Evolutionary conservation across 140 eudicot genomes (phyloP).

Genomic region (Oenanthe javanica): DNA sequence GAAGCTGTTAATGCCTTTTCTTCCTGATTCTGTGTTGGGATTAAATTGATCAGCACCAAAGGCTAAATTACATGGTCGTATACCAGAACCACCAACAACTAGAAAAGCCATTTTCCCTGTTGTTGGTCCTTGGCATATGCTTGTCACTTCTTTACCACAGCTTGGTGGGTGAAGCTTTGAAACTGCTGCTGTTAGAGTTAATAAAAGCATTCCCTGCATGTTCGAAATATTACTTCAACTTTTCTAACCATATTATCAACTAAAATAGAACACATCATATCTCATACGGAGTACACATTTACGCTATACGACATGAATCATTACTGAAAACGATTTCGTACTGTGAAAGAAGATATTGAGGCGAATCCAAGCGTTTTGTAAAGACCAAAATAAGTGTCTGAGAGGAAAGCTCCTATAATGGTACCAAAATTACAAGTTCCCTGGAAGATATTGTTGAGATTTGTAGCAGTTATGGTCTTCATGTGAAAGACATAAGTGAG

Average conservation of each 20-base stretch:
- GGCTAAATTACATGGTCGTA: slow-evolving; percentile 16
- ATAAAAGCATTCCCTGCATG: slow-evolving; percentile 14
- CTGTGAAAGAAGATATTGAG: slow-evolving; percentile 32
- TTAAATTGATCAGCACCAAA: slow-evolving; percentile 43
- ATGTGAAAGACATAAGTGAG: slow-evolving; percentile 24
- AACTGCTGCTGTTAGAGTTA: slow-evolving; percentile 38
- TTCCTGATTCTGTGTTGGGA: slow-evolving; percentile 39
- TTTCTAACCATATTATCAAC: neutral
- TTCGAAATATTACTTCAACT: neutral
- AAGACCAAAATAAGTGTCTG: slow-evolving; percentile 46
- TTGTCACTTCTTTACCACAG: slow-evolving; percentile 13
- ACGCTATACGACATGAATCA: neutral
- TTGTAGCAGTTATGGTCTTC: slow-evolving; percentile 27
- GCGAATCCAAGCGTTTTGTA: slow-evolving; percentile 42
- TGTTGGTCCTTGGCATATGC: slow-evolving; percentile 31
- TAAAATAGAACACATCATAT: neutral
- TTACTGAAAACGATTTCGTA: neutral
- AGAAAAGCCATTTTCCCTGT: slow-evolving; percentile 29
- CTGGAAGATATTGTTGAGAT: slow-evolving; percentile 31
- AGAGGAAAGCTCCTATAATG: slow-evolving; percentile 40
- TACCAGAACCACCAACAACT: slow-evolving; percentile 32
- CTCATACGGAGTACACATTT: slow-evolving; percentile 20
- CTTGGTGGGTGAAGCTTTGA: slow-evolving; percentile 36
- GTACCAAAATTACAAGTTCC: slow-evolving; percentile 47
- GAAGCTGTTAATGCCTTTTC: slow-evolving; percentile 13